Conservation (phyloP, 2,329 filamentous ascomycete genomes). For the Spiromastix sp. region DNA sequence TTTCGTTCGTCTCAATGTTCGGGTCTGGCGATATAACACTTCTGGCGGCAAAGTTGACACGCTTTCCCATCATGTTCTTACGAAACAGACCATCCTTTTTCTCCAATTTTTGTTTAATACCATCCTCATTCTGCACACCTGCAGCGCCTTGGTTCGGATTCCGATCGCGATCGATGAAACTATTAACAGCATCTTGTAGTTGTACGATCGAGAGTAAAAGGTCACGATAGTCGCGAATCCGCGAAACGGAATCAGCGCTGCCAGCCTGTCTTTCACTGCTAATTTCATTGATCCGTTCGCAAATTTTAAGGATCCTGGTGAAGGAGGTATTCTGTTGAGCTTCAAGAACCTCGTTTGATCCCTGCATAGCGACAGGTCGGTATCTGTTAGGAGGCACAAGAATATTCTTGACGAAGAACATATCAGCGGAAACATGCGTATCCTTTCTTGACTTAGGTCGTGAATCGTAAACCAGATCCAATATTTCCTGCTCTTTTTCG, state of each 20-base stretch:
- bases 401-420: slow-evolving; percentile 86
- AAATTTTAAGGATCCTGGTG: slow-evolving; percentile 69
- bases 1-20: slow-evolving; percentile 98
- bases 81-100: slow-evolving; percentile 98
- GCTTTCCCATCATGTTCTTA: slow-evolving; percentile 99
- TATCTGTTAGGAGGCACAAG: slow-evolving; percentile 89
- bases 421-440: slow-evolving; percentile 59
- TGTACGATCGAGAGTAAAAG: slow-evolving; percentile 73
- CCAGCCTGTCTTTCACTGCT: slow-evolving; percentile 55
- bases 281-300: slow-evolving; percentile 63
- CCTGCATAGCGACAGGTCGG: slow-evolving; percentile 74
- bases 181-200: slow-evolving; percentile 82
- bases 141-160: slow-evolving; percentile 73
- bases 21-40: slow-evolving; percentile 97
- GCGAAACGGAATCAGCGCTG: slow-evolving; percentile 31
- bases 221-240: slow-evolving; percentile 57
- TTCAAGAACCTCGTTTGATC: slow-evolving; percentile 72
- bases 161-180: slow-evolving; percentile 81
- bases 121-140: slow-evolving; percentile 71
- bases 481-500: slow-evolving; percentile 72
- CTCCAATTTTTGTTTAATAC: slow-evolving; percentile 94
- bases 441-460: slow-evolving; percentile 52
- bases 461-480: slow-evolving; percentile 76
- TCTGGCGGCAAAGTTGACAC: slow-evolving; percentile 94
- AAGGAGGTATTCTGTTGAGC: slow-evolving; percentile 81